phyloP scores from a whole-genome alignment of 768 basidiomycete species.

The Tylopilus rubrobrunneus region DNA sequence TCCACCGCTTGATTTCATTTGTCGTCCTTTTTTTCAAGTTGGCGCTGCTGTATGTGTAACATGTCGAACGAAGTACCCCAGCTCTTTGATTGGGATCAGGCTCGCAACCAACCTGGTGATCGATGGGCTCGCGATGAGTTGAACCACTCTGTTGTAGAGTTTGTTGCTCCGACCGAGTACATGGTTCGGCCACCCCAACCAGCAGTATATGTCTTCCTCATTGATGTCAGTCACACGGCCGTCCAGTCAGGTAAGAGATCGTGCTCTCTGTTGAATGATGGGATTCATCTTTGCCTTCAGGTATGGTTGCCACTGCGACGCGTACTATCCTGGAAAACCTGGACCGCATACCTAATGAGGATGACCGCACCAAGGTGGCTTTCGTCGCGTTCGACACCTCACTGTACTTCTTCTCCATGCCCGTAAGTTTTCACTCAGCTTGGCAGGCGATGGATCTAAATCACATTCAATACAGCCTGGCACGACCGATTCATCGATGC shows the following conservation, averaged over 20 bases:
- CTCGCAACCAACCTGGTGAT: conserved; percentile 89
- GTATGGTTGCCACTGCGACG: conserved; percentile 98
- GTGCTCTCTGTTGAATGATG: neutral
- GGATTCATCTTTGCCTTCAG: conserved; percentile 34
- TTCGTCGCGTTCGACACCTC: conserved; percentile 90
- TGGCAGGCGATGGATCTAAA: conserved; percentile 1
- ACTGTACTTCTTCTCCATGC: conserved; percentile 94
- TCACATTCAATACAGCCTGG: conserved; percentile 45
- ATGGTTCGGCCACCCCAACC: conserved; percentile 99
- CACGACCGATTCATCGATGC: conserved; percentile 80
- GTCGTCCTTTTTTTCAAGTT: conserved; percentile 39
- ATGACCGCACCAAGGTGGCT: conserved; percentile 86
- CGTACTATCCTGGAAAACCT: conserved; percentile 94
- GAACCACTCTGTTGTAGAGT: conserved; percentile 93
- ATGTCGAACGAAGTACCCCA: conserved; percentile 98
- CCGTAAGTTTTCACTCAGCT: conserved; percentile 36
- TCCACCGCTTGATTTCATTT: conserved; percentile 2
- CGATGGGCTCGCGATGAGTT: conserved; percentile 92
- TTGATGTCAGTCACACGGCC: conserved; percentile 92
- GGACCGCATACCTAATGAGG: conserved; percentile 93
- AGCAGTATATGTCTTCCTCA: conserved; percentile 93
- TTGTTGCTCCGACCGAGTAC: conserved; percentile 96
- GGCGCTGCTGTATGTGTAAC: conserved; percentile 99
- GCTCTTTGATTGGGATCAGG: conserved; percentile 97
- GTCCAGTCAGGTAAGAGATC: conserved; percentile 76